Base-by-base conservation (phyloP, 768 basidiomycete species). In the Scleroderma bovista region DNA sequence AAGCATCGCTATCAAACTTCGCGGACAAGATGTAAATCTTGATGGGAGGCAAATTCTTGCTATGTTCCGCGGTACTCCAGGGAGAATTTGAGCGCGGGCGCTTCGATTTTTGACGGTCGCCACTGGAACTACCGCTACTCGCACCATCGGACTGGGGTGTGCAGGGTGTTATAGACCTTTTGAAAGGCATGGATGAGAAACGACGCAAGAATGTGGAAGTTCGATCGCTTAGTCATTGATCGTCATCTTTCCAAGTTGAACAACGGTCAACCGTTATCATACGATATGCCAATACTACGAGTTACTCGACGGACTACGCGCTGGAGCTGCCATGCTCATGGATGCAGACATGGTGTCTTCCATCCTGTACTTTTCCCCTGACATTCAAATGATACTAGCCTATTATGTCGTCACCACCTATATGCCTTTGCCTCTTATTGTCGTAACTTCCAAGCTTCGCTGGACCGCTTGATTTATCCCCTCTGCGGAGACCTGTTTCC, bases 11-110 rank as follows among this genome's bases (percentile, higher is more conserved):
- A 6, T 51, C 41, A 37, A 74, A 32, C 46, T 72, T 73, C 5
- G 63, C 62, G 36, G 60, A 53, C 49, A 74, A 55, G 48, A 72
- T 61, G 49, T 66, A 47, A 26, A 73, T 43, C 42, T 43, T 58
- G 1, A 66, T 16, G 45, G 51, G 43, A 34, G 33, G 19, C 19
- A 37, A 48, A 20, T 56, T 53, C 13, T 50, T 43, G 16, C 53
- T 47, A 37, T 32, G 47, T 8, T 48, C 46, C 9, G 32, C 34
- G 8, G 42, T 48, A 22, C 54, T 53, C 29, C 36, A n/a, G 9
- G 55, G 49, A n/a, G 53, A 52, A 45, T 33, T 41, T 26, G 36
- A 22, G 20, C 45, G 44, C 9, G 13, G 20, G 23, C 57, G 58
- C 44, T 57, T 59, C 43, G 57, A 53, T 3, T 46, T 44, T 23